Conservation (phyloP, 2,329 filamentous ascomycete species). For the Myriosclerotinia curreyana region DNA sequence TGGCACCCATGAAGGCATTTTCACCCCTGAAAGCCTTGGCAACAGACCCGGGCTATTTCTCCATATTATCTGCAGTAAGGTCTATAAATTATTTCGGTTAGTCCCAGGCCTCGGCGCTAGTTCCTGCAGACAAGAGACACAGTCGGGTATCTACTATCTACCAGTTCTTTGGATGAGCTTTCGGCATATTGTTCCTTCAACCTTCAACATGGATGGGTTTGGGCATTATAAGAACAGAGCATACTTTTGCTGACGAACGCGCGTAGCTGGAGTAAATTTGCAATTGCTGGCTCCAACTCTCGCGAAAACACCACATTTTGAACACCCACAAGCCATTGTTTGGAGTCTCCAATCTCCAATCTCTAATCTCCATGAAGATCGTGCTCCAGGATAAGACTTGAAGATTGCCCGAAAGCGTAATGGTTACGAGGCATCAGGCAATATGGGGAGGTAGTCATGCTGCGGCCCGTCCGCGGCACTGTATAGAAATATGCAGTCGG, state of each 20-base stretch:
- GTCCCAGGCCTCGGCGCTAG: constrained; percentile 31
- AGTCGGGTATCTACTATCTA: constrained; percentile 24
- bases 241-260: not conserved
- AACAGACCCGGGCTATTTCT: constrained; percentile 12
- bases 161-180: constrained; percentile 9
- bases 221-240: constrained; percentile 12
- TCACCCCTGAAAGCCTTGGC: constrained; percentile 7
- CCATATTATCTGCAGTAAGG: constrained; percentile 17
- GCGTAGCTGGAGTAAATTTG: constrained; percentile 17
- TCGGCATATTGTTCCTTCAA: constrained; percentile 15
- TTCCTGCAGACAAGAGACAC: constrained; percentile 37
- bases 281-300: not conserved
- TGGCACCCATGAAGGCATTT: constrained; percentile 19
- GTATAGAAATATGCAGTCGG: constrained; percentile 29
- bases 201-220: constrained; percentile 12
- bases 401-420: constrained; percentile 9
- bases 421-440: constrained; percentile 16
- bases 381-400: not conserved
- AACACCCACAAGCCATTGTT: not conserved
- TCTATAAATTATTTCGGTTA: constrained; percentile 15
- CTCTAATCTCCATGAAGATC: too few species aligned
- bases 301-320: not conserved
- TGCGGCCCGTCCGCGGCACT: constrained; percentile 29
- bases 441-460: constrained; percentile 16
- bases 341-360: too few species aligned